Base-by-base conservation (phyloP, 306 rosid genomes). In the Prunus mira region DNA sequence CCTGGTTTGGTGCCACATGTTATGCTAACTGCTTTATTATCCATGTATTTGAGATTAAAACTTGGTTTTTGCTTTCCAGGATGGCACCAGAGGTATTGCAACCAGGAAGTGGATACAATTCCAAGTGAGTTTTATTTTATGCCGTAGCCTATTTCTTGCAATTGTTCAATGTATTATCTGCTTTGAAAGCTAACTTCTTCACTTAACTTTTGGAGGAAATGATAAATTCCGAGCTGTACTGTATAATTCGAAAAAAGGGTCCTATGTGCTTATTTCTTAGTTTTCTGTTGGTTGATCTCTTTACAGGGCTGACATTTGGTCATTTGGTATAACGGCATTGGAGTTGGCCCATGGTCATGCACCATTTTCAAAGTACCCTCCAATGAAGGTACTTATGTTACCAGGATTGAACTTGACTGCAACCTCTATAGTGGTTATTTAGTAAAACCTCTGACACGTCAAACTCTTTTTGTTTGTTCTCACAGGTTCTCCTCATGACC, bases 21-120 rank as follows among this genome's bases (percentile, higher is more conserved):
- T 64, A 47, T 66, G 13, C 60, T 84, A 2, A 27, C 12, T 64
- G 62, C 47, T 50, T 61, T 77, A 28, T 68, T 2, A 62, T 81
- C 50, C 24, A 25, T 54, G 28, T 54, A 65, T 79, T 61, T 75
- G 45, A 62, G 30, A 27, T 73, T 76, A 51, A 12, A 20, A 24
- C 32, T 52, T 56, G n/a, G 51, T 49, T 30, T 75, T 68, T 75
- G 65, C 73, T 20, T 75, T 70, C 67, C 81, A 92, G 99, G 99
- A 96, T 96, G 99, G 99, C 99, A 51, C 99, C 99, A 14, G 99
- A 96, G 89, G 99, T 96, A 55, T 83, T 96, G 89, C 99, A 96
- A 80, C 99, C 98, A 25, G 99, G 99, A 83, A 89, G 86, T 34
- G 99, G 99, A 52, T 96, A 96, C 76, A 91, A 96, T 91, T 96